Conservation (phyloP, 371 early-diverging fungal species). For the Entomophthora muscae region DNA sequence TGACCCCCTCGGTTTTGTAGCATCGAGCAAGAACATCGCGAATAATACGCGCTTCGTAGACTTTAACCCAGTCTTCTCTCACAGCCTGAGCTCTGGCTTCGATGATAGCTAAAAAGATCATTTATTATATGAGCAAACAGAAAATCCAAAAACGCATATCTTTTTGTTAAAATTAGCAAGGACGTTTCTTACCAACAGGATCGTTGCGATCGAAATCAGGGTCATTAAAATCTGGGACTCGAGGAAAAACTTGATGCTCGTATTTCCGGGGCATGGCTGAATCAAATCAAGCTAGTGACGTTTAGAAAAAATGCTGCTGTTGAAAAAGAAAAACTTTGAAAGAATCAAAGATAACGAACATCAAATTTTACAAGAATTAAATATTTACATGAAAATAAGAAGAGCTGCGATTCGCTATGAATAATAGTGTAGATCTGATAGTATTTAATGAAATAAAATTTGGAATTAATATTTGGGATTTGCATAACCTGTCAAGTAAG, state of each 20-base stretch:
- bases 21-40: conserved; percentile 57
- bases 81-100: conserved; percentile 56
- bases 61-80: conserved; percentile 68
- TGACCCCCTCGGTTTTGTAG: conserved; percentile 63
- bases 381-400: no score
- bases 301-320: no score
- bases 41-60: conserved; percentile 61
- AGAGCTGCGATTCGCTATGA: no score
- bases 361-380: no score
- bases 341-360: no score
- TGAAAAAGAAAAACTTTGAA: no score
- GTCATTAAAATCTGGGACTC: conserved; percentile 8
- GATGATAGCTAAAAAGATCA: conserved; percentile 30
- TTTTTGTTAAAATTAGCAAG: neutral
- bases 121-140: neutral
- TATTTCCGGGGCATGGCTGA: conserved; percentile 10
- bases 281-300: no score
- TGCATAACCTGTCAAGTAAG: no score
- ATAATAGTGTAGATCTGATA: no score
- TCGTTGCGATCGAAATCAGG: neutral
- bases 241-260: neutral
- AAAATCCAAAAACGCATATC: neutral
- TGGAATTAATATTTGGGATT: no score
- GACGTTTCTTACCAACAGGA: neutral
- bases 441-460: no score